These are phyloP conservation scores for Saururus chinensis DNA, from an alignment of 164 flowering plant genomes.

Conservation along the genomic window DNA sequence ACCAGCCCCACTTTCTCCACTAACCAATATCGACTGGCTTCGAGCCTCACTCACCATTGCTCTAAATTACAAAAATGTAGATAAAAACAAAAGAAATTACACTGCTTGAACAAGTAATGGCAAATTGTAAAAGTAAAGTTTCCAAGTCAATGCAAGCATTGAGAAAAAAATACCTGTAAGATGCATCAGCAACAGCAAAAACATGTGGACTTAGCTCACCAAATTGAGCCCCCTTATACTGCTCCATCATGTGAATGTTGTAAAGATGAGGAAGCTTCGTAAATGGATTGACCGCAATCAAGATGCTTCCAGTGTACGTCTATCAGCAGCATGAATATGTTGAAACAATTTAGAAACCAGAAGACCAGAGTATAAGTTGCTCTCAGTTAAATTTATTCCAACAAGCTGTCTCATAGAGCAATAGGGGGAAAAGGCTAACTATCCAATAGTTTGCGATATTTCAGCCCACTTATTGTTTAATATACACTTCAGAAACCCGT, in stretches of 20 bases:
- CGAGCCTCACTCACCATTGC: slow-evolving; percentile 75
- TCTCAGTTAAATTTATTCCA: not conserved
- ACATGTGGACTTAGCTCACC: slow-evolving; percentile 98
- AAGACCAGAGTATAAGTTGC: not conserved
- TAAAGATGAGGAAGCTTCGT: slow-evolving; percentile 96
- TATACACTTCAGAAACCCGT: too few relatives aligned
- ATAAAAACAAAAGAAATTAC: slow-evolving; percentile 6
- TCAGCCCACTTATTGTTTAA: too few relatives aligned
- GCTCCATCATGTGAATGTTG: slow-evolving; percentile 94
- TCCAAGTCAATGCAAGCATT: not conserved
- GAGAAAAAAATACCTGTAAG: slow-evolving; percentile 56
- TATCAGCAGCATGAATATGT: slow-evolving; percentile 13
- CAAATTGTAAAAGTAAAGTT: not conserved
- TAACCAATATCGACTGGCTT: slow-evolving; percentile 93
- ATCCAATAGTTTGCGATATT: too few relatives aligned
- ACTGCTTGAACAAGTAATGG: slow-evolving; percentile 4
- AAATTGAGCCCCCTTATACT: slow-evolving; percentile 86
- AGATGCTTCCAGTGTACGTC: slow-evolving; percentile 99
- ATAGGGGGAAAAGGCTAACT: too few relatives aligned
- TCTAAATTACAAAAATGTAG: slow-evolving; percentile 22
- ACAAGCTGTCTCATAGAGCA: not conserved
- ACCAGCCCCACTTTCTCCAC: slow-evolving; percentile 99
- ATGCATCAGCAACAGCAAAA: slow-evolving; percentile 98
- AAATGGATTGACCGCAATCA: slow-evolving; percentile 98
- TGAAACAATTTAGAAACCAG: not conserved